Evolutionary conservation across 2,329 filamentous ascomycete species (phyloP), one percentile per base, ranked within the genome.

Genomic region (Fusarium sp.): DNA sequence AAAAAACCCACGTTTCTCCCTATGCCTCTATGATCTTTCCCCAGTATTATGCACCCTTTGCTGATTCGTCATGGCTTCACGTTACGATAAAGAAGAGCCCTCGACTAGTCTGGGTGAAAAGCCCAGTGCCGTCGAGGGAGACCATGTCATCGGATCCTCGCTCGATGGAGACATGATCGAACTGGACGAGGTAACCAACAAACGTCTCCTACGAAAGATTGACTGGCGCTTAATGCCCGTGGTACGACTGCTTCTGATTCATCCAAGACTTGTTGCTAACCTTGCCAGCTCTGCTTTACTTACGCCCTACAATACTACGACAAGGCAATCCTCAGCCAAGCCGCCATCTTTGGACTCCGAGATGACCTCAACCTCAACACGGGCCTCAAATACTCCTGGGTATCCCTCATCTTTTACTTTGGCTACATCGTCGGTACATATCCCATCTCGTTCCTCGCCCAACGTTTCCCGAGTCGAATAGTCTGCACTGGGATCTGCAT

Each of bases 221-320:
- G 77, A 78, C 56, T 73, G 74, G 74, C 68, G 65, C 5, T n/a
- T 79, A 4, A 76, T 79, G 76, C 77, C 76, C 2, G 66, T 78
- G 25, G 77, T 78, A 63, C 13, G 73, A 70, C n/a, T 5, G 2
- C 18, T 7, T 29, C 11, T 3, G 29, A n/a, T 5, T 22, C 31
- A 14, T 10, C 7, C 27, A 31, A 1, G 20, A 13, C 14, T 29
- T 14, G 6, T 47, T 31, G 2, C n/a, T 58, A 35, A 59, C 4
- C 42, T n/a, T 40, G 5, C 13, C 7, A 78, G 76, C 70, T 80
- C 11, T 79, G 77, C 61, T 74, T 79, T 33, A 82, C 80, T 7
- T 81, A 82, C 64, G 79, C 79, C 0, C 63, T 81, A 14, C 80
- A 82, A 65, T 81, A 79, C 69, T 81, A 81, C 65, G 80, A 81